Conservation (phyloP, 768 basidiomycete species). For the Podaxis pistillaris region DNA sequence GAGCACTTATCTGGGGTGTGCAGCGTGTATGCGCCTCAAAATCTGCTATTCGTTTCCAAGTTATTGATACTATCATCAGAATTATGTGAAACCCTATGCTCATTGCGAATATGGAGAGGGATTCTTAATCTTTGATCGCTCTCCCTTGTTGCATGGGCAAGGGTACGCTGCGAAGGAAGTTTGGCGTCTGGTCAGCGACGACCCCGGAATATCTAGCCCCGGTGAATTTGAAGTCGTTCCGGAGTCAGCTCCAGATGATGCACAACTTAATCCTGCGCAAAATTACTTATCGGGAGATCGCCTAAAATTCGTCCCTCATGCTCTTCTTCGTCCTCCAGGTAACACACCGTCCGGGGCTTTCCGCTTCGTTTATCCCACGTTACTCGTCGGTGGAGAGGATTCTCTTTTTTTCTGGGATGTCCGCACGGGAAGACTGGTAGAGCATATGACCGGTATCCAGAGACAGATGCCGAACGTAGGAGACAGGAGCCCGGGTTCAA, state of each 20-base stretch:
- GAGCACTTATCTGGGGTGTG: conserved; percentile 59
- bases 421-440: conserved; percentile 43
- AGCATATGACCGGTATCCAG: conserved; percentile 45
- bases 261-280: conserved; percentile 14
- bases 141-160: conserved; percentile 23
- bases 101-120: conserved; percentile 76
- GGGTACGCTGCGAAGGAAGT: conserved; percentile 53
- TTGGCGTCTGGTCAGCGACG: conserved; percentile 53
- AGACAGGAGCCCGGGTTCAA: not conserved
- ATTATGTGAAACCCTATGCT: conserved; percentile 52
- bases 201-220: conserved; percentile 1
- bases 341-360: conserved; percentile 11
- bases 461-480: not conserved
- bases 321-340: conserved; percentile 12
- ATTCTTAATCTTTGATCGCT: conserved; percentile 68
- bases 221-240: conserved; percentile 7
- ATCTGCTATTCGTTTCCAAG: not conserved
- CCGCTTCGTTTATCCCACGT: conserved; percentile 52
- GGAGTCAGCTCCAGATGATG: conserved; percentile 15
- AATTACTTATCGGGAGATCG: not conserved
- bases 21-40: conserved; percentile 26
- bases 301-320: conserved; percentile 17
- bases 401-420: conserved; percentile 65
- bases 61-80: not conserved
- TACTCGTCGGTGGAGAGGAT: conserved; percentile 46